Percentiles rank a stretch among this genome's conserved stretches.
These are phyloP conservation scores for Candida sonorensis DNA, from an alignment of 805 yeast species.

Conservation along the genomic window DNA sequence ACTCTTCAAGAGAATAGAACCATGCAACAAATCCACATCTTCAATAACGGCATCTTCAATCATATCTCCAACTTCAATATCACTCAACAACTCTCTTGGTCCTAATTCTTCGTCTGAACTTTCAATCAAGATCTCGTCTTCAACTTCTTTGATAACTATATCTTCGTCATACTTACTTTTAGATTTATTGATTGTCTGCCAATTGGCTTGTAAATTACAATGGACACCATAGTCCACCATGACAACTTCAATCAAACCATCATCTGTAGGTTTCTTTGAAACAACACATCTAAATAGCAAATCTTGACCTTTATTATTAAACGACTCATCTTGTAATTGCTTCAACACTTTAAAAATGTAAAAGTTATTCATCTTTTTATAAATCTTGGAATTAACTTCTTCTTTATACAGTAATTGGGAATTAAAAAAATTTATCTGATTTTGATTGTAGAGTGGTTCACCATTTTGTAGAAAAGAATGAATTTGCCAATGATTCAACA, in stretches of 20 bases:
- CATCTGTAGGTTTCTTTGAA: constrained; percentile 34
- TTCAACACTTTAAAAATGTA: constrained; percentile 25
- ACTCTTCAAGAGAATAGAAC: constrained; percentile 29
- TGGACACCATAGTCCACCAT: constrained; percentile 27
- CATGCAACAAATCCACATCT: constrained; percentile 38
- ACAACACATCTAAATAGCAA: constrained; percentile 36
- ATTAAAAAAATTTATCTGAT: constrained; percentile 30
- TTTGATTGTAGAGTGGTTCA: constrained; percentile 25
- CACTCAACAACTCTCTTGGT: too few species aligned
- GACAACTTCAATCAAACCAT: constrained; percentile 25
- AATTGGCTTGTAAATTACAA: constrained; percentile 21
- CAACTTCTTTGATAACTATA: constrained; percentile 11
- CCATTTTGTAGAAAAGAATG: constrained; percentile 34
- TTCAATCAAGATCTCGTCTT: constrained; percentile 3
- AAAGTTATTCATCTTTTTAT: constrained; percentile 20
- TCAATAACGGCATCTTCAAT: constrained; percentile 32
- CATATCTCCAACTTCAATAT: constrained; percentile 38
- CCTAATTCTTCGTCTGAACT: constrained; percentile 12
- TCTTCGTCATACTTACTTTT: too few species aligned
- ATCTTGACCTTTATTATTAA: constrained; percentile 16
- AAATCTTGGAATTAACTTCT: constrained; percentile 27
- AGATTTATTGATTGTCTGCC: too few species aligned
- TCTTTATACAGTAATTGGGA: constrained; percentile 40
- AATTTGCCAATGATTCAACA: constrained; percentile 74
- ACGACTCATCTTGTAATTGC: constrained; percentile 14